A percentile compares a stretch with the other conserved stretches of the same genome.
These are phyloP conservation scores for Ilyonectria mors-panacis DNA, from an alignment of 2,329 filamentous ascomycete species.

Conservation along the genomic window DNA sequence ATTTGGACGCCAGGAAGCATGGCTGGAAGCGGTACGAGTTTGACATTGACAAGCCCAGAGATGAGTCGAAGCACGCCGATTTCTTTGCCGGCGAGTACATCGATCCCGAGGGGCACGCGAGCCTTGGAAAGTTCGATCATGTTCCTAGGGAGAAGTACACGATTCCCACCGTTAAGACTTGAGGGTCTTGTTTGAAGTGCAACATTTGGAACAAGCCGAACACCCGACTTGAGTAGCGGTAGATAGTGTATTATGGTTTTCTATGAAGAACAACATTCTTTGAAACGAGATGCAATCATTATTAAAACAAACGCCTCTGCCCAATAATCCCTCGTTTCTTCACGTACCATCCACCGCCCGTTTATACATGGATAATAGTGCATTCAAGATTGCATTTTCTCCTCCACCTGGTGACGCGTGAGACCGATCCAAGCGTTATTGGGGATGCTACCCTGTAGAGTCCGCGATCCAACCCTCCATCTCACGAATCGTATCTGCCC, in stretches of 20 bases:
- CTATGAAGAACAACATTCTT: not conserved
- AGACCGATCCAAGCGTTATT: not conserved
- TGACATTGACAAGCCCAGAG: constrained; percentile 44
- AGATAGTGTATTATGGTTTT: not conserved
- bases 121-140: constrained; percentile 31
- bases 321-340: not conserved
- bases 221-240: too few relatives aligned
- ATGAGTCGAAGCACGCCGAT: constrained; percentile 28
- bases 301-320: not conserved
- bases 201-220: too few relatives aligned
- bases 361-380: not conserved
- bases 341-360: not conserved
- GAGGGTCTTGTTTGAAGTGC: not conserved
- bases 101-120: constrained; percentile 26
- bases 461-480: not conserved
- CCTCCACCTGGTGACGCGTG: not conserved
- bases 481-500: not conserved
- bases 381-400: too few relatives aligned
- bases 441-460: not conserved
- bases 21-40: constrained; percentile 50
- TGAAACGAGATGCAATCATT: not conserved
- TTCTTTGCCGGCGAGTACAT: constrained; percentile 32
- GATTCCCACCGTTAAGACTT: constrained; percentile 25
- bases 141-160: constrained; percentile 25
- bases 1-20: constrained; percentile 50